Evolutionary conservation across 2,329 filamentous ascomycete genomes (phyloP).

Genomic region (Clonostachys byssicola): DNA sequence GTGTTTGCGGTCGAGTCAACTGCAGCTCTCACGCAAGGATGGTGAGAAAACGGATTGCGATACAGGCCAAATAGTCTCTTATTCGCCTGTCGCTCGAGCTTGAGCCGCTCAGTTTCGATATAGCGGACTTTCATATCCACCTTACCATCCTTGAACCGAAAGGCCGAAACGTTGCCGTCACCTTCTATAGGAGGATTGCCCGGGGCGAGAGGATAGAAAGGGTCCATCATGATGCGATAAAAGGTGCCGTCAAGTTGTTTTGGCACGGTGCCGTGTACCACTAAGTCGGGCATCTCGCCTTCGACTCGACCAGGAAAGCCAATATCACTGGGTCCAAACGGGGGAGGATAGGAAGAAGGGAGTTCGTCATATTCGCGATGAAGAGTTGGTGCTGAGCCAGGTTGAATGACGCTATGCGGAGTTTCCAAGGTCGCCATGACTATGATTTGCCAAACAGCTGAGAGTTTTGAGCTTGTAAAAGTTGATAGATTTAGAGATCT

Average conservation of each 20-base stretch:
- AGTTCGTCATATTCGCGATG: too few species aligned
- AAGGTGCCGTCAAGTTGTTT: slow-evolving; percentile 13
- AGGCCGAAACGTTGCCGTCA: slow-evolving; percentile 31
- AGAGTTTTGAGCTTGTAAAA: too few species aligned
- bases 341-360: too few species aligned
- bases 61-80: slow-evolving; percentile 27
- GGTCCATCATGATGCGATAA: slow-evolving; percentile 32
- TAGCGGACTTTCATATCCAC: slow-evolving; percentile 27
- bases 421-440: too few species aligned
- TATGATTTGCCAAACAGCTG: too few species aligned
- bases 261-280: slow-evolving; percentile 12
- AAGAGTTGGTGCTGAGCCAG: too few species aligned
- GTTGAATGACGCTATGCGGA: too few species aligned
- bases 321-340: too few species aligned
- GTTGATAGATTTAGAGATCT: too few species aligned
- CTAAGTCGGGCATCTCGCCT: neutral
- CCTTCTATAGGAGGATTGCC: slow-evolving; percentile 30
- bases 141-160: slow-evolving; percentile 22
- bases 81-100: slow-evolving; percentile 26
- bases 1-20: slow-evolving; percentile 38
- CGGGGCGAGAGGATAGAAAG: slow-evolving; percentile 22
- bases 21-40: slow-evolving; percentile 20
- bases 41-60: slow-evolving; percentile 29
- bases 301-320: neutral
- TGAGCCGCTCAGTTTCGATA: slow-evolving; percentile 32